Conservation (phyloP, 2,329 filamentous ascomycete genomes). For the Aspergillus fumigatiaffinis region DNA sequence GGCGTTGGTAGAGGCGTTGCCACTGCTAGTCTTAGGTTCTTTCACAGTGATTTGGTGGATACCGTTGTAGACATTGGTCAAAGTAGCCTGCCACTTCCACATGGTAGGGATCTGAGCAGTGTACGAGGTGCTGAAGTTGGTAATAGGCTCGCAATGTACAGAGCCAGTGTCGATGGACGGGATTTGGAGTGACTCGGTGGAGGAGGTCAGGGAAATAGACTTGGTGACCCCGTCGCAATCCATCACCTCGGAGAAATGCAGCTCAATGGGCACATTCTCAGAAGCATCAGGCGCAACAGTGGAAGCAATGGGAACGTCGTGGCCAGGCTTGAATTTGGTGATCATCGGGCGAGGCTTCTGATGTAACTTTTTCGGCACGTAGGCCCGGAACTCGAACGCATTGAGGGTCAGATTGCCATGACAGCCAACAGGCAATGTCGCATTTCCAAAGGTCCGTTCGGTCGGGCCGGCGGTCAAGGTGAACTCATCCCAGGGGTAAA, state of each 20-base stretch:
- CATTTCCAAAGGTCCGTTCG: conserved; percentile 45
- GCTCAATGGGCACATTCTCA: conserved; percentile 46
- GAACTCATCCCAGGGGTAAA: conserved; percentile 57
- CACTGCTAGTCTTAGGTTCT: conserved; percentile 46
- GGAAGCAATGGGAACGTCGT: conserved; percentile 54
- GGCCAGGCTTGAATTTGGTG: conserved; percentile 57
- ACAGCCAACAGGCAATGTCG: conserved; percentile 51
- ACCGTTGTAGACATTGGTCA: conserved; percentile 56
- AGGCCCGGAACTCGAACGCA: conserved; percentile 56
- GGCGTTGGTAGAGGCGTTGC: conserved; percentile 44
- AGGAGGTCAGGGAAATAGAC: conserved; percentile 50
- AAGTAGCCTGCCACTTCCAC: conserved; percentile 51
- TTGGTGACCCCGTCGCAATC: conserved; percentile 51
- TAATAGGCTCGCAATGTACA: conserved; percentile 44
- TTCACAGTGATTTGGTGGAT: conserved; percentile 55
- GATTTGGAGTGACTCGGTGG: conserved; percentile 42
- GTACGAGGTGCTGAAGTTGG: conserved; percentile 25
- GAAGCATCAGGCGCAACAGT: conserved; percentile 34
- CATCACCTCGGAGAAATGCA: conserved; percentile 59
- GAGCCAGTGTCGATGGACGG: conserved; percentile 43
- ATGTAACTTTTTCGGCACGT: conserved; percentile 51
- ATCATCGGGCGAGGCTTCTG: conserved; percentile 52
- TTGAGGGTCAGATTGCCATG: conserved; percentile 49
- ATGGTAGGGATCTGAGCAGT: conserved; percentile 50
- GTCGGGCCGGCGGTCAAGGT: conserved; percentile 44